A percentile compares a stretch with the other conserved stretches of the same genome.
Evolutionary conservation across 2,329 filamentous ascomycete genomes (phyloP).

Genomic region (Ploettnerulaceae sp.): DNA sequence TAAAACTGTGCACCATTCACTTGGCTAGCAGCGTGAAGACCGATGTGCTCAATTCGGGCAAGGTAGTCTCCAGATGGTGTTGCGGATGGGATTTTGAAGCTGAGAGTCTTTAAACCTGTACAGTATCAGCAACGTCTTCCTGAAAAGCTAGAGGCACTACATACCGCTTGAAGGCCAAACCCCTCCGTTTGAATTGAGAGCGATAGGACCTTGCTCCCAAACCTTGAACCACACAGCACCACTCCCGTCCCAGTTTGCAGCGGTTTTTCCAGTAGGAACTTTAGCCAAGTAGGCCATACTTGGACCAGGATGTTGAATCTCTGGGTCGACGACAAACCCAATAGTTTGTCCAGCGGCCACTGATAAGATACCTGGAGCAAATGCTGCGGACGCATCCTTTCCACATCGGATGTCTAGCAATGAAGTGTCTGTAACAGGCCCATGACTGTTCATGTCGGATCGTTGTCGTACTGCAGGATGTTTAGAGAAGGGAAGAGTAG

Average conservation of each 20-base stretch:
- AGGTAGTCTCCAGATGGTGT: constrained; percentile 36
- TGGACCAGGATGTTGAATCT: constrained; percentile 27
- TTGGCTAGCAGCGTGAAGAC: too few species aligned
- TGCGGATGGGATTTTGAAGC: constrained; percentile 35
- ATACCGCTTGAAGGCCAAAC: too few species aligned
- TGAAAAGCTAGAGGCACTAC: too few species aligned
- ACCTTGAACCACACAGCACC: constrained; percentile 30
- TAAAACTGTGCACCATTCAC: too few species aligned
- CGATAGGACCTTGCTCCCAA: too few species aligned
- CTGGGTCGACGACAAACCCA: constrained; percentile 21
- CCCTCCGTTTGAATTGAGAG: too few species aligned
- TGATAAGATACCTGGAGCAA: constrained; percentile 18
- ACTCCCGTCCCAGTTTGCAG: constrained; percentile 23
- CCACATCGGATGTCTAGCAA: constrained; percentile 39
- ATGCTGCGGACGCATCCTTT: constrained; percentile 31
- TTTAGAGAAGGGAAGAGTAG: constrained; percentile 21
- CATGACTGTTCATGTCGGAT: constrained; percentile 23
- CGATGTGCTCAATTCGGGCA: constrained; percentile 36
- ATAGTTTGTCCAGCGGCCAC: constrained; percentile 25
- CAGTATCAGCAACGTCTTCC: too few species aligned
- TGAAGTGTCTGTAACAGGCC: constrained; percentile 30
- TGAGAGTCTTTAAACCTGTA: too few species aligned
- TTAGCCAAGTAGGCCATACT: constrained; percentile 27
- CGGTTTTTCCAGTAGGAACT: constrained; percentile 23
- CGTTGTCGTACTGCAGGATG: constrained; percentile 26